Conservation (phyloP, 257 asterid genomes). For the Plantago ovata region DNA sequence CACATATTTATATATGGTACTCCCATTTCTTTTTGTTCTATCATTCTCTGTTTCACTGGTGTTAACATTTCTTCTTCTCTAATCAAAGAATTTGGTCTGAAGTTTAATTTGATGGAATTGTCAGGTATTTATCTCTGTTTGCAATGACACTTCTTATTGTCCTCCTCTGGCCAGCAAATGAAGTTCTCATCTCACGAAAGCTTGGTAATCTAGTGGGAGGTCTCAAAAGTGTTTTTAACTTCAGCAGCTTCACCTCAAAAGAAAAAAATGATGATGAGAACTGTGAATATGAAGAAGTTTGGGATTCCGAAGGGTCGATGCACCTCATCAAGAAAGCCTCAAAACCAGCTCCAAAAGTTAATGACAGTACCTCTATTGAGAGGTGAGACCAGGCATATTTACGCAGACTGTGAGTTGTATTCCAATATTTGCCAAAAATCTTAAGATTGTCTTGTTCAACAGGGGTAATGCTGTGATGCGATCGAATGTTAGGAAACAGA, state of each 20-base stretch:
- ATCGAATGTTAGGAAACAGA: constrained; percentile 51
- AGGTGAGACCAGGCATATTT: constrained; percentile 36
- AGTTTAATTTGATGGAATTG: constrained; percentile 23
- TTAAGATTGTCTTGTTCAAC: constrained; percentile 11
- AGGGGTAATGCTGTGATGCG: constrained; percentile 89
- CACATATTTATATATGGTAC: constrained; percentile 78
- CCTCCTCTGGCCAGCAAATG: constrained; percentile 70
- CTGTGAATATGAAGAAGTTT: constrained; percentile 80
- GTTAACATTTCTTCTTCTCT: neutral
- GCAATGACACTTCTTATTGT: constrained; percentile 52
- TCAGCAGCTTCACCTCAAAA: constrained; percentile 45
- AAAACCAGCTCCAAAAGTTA: constrained; percentile 34
- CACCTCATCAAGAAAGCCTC: constrained; percentile 78
- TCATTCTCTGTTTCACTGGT: neutral
- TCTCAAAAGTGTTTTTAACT: constrained; percentile 31
- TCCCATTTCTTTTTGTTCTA: neutral
- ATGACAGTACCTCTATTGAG: constrained; percentile 44
- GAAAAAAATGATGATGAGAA: constrained; percentile 82
- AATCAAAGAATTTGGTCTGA: constrained; percentile 7
- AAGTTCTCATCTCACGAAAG: constrained; percentile 36
- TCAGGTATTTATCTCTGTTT: constrained; percentile 78
- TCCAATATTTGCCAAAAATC: neutral
- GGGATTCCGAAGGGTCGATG: constrained; percentile 99
- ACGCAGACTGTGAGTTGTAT: no score
- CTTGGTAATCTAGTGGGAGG: constrained; percentile 34